phyloP scores from a whole-genome alignment of 2,329 filamentous ascomycete species.

The Emergomyces orientalis region DNA sequence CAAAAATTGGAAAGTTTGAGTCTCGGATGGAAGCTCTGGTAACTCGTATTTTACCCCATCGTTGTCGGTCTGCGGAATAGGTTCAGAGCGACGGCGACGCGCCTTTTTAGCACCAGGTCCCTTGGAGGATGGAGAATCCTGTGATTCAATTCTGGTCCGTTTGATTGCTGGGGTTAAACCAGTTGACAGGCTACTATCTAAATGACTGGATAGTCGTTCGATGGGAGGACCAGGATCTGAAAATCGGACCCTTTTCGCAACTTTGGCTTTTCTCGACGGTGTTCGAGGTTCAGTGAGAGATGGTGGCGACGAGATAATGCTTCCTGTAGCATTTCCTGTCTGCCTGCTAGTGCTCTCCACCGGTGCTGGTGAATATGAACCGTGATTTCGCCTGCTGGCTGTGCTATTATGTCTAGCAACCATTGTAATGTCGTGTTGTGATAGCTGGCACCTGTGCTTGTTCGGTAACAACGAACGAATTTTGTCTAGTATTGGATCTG shows the following conservation, averaged over 20 bases:
- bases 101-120: constrained; percentile 5
- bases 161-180: constrained; percentile 38
- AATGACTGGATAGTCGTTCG: constrained; percentile 1
- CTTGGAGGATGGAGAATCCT: constrained; percentile 18
- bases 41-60: constrained; percentile 7
- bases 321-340: background rate
- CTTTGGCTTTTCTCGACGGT: constrained; percentile 1
- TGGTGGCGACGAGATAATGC: background rate
- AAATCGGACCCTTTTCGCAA: constrained; percentile 36
- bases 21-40: background rate
- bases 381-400: background rate
- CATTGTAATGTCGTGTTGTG: background rate
- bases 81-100: constrained; percentile 29
- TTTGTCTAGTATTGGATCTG: background rate
- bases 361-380: background rate
- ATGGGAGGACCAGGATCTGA: constrained; percentile 33
- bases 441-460: background rate
- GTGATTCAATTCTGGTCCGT: constrained; percentile 27
- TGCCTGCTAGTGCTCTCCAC: background rate
- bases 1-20: constrained; percentile 25
- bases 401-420: background rate
- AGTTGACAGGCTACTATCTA: constrained; percentile 23
- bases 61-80: constrained; percentile 20
- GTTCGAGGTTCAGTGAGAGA: background rate
- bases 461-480: background rate